phyloP scores from a whole-genome alignment of 176 grass and related monocot species.

The Aegilops speltoides region DNA sequence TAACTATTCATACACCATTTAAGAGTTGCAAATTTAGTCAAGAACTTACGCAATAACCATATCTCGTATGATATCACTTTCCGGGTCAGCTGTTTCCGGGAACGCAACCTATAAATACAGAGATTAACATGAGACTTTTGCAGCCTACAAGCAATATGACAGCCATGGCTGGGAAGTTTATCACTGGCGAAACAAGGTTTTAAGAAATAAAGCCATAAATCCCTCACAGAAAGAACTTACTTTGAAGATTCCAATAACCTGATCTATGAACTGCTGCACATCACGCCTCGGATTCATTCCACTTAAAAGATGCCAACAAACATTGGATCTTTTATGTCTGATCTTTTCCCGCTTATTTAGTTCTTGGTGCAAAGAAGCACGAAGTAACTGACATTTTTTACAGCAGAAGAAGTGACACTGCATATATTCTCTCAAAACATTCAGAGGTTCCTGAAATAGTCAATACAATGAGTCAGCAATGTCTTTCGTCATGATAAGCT shows the following conservation, averaged over 20 bases:
- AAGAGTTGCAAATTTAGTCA: conserved; percentile 29
- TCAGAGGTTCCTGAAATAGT: conserved; percentile 44
- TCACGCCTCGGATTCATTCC: conserved; percentile 34
- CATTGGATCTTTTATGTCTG: conserved; percentile 33
- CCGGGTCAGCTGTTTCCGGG: conserved; percentile 35
- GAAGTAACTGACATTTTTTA: conserved; percentile 36
- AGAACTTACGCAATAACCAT: conserved; percentile 76
- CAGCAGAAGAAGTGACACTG: conserved; percentile 43
- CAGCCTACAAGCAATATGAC: conserved; percentile 20
- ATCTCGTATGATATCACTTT: conserved; percentile 31
- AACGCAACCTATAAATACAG: conserved; percentile 65
- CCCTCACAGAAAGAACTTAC: conserved; percentile 38
- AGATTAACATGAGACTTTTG: conserved; percentile 39
- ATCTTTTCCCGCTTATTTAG: conserved; percentile 42
- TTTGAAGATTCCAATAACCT: conserved; percentile 55
- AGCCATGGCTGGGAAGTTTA: conserved; percentile 23
- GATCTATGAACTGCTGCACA: conserved; percentile 38
- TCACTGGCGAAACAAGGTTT: background rate
- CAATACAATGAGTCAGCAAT: conserved; percentile 14
- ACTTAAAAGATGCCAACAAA: conserved; percentile 71
- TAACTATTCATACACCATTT: background rate
- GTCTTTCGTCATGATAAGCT: conserved; percentile 23
- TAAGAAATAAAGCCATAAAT: background rate
- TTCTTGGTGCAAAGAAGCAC: conserved; percentile 32
- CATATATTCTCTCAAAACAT: conserved; percentile 45